Base-by-base conservation (phyloP, 192 early-diverging fungal genomes). In the Gamsiella multidivaricata region DNA sequence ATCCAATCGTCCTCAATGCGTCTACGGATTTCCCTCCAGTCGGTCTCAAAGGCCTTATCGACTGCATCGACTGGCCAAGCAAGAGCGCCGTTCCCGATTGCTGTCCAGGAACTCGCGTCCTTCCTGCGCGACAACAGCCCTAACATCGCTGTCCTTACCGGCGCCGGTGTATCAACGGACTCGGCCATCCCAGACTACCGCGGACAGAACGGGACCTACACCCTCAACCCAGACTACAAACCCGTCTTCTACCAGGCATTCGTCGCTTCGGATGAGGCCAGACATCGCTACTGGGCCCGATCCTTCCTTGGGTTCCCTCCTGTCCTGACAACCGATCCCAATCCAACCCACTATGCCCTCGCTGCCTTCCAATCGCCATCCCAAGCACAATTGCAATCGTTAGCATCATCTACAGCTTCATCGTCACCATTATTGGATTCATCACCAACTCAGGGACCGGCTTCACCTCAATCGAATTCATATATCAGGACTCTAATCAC, bases 281-380 rank as follows among this genome's bases (percentile, higher is more conserved):
- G 94, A 5, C 94, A 93, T 64, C 86, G 96, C 3, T 98, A 98
- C 83, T 98, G 96, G 96, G 91, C 94, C 12, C 87, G 96, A 7
- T 91, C 90, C 14, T 95, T 89, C 79, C 82, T 96, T 10, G 96
- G 96, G 0, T 96, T 88, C 80, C 87, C 87, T 2, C 86, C 83
- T 6, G 89, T 96, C 54, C 72, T 82, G 54, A 70, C 61, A 5
- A 91, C 94, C 1, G 69, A 82, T 33, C 94, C 94, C 22, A 98
- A 98, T 69, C 49, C 69, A 0, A 86, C 92, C 8, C 96, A 98
- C 69, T 53, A 64, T 26, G 82, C 89, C 11, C 55, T 96, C 14
- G 65, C 86, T 23, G 54, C 70, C 8, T 73, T 94, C 7, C 83
- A 88, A 61, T 42, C 73, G 1, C 20, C 61, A n/a, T 46, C 45